Percentiles rank a stretch among this genome's conserved stretches.
Evolutionary conservation across 2,329 filamentous ascomycete genomes (phyloP).

Genomic region (Aurifilum marmelostoma): DNA sequence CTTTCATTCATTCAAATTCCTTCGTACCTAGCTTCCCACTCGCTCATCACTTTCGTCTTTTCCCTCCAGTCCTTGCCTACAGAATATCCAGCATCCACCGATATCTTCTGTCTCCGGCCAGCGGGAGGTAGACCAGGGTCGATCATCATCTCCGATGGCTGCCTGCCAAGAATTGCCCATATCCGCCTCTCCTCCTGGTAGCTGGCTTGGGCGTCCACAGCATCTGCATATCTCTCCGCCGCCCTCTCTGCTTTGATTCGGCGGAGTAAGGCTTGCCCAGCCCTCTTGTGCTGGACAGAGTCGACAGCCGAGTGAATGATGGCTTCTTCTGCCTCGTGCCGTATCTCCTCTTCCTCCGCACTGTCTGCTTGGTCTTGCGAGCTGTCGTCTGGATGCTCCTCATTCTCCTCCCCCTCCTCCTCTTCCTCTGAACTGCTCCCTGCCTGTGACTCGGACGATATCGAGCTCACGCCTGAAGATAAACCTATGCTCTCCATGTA

Average conservation of each 20-base stretch:
- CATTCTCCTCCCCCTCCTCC: too few relatives aligned
- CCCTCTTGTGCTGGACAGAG: slow-evolving; percentile 44
- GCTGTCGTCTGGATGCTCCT: neutral
- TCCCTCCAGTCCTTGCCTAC: slow-evolving; percentile 45
- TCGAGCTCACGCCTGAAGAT: slow-evolving; percentile 10
- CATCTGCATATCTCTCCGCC: slow-evolving; percentile 50
- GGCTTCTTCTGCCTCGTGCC: slow-evolving; percentile 47
- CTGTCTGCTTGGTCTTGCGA: slow-evolving; percentile 11
- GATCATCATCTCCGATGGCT: slow-evolving; percentile 40
- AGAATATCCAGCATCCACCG: slow-evolving; percentile 43
- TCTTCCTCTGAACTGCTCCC: slow-evolving; percentile 14
- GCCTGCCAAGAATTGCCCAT: slow-evolving; percentile 49
- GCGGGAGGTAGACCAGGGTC: slow-evolving; percentile 19
- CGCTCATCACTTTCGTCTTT: slow-evolving; percentile 41
- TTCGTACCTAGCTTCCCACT: slow-evolving; percentile 46
- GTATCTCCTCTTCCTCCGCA: slow-evolving; percentile 25
- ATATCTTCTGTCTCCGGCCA: slow-evolving; percentile 30
- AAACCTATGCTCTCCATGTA: slow-evolving; percentile 14
- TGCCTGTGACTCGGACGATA: slow-evolving; percentile 9
- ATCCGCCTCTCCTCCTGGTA: slow-evolving; percentile 48
- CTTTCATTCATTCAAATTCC: slow-evolving; percentile 2
- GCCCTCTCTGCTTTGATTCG: slow-evolving; percentile 46
- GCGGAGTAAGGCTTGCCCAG: slow-evolving; percentile 38
- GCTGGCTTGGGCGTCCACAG: slow-evolving; percentile 45
- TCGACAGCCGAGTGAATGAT: slow-evolving; percentile 46